phyloP scores from a whole-genome alignment of 345 rosid genomes.

The Ricinus communis region DNA sequence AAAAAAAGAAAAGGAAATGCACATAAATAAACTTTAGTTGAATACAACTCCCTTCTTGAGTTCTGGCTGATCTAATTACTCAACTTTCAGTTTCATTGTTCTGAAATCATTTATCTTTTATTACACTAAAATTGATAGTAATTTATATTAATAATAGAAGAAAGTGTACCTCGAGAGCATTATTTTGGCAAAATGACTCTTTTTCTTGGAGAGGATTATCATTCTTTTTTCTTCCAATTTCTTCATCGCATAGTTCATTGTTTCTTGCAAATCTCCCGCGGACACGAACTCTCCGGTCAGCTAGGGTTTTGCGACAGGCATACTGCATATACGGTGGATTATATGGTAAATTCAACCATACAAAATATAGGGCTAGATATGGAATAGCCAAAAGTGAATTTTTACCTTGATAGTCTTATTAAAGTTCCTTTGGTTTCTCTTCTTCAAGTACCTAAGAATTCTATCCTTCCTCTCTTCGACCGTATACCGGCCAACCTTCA shows the following conservation, averaged over 20 bases:
- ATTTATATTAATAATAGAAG: neutral
- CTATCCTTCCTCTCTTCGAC: constrained; percentile 86
- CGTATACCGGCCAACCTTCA: constrained; percentile 69
- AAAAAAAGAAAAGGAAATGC: too few relatives aligned
- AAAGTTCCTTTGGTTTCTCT: constrained; percentile 89
- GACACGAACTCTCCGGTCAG: constrained; percentile 85
- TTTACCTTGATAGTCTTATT: constrained; percentile 90
- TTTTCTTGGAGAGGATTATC: constrained; percentile 39
- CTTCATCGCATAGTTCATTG: constrained; percentile 57
- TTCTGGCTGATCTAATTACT: too few relatives aligned
- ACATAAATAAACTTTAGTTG: too few relatives aligned
- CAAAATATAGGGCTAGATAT: neutral
- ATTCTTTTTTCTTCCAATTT: constrained; percentile 39
- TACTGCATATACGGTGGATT: constrained; percentile 43
- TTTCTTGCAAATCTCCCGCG: constrained; percentile 90
- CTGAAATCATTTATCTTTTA: too few relatives aligned
- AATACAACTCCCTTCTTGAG: too few relatives aligned
- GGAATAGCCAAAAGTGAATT: neutral
- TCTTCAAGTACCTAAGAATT: constrained; percentile 79
- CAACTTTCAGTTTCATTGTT: too few relatives aligned
- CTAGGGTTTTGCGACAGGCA: constrained; percentile 89
- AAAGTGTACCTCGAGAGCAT: constrained; percentile 49
- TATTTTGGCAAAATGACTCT: constrained; percentile 37
- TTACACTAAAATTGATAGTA: too few relatives aligned
- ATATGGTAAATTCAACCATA: neutral